phyloP scores from a whole-genome alignment of 2,329 filamentous ascomycete genomes.

The Nemania serpens region DNA sequence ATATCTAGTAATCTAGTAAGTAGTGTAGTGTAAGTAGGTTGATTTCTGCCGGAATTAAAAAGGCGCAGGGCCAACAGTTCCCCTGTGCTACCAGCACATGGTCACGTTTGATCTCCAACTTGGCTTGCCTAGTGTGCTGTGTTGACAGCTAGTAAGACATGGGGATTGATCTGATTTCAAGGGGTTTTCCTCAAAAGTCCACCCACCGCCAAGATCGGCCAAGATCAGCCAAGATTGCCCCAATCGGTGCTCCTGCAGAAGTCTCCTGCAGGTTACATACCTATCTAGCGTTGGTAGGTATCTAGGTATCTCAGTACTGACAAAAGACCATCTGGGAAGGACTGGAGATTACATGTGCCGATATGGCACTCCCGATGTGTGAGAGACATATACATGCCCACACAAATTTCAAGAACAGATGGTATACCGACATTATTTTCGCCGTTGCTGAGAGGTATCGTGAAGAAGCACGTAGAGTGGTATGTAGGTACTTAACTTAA shows the following conservation, averaged over 20 bases:
- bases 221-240: slow-evolving; percentile 14
- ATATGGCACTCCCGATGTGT: background rate
- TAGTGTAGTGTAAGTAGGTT: background rate
- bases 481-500: background rate
- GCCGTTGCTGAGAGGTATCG: background rate
- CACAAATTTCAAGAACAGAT: background rate
- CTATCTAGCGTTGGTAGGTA: background rate
- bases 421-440: background rate
- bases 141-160: slow-evolving; percentile 8
- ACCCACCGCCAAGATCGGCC: slow-evolving; percentile 9
- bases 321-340: background rate
- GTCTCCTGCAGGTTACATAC: slow-evolving; percentile 27
- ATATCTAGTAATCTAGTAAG: too few species aligned
- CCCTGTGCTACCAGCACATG: background rate
- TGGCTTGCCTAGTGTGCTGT: slow-evolving; percentile 1
- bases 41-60: slow-evolving; percentile 25
- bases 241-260: slow-evolving; percentile 28
- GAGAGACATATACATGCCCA: slow-evolving; percentile 9
- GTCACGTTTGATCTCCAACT: slow-evolving; percentile 23
- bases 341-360: slow-evolving; percentile 5
- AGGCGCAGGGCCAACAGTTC: slow-evolving; percentile 9
- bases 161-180: slow-evolving; percentile 2
- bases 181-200: background rate
- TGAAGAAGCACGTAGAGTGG: background rate
- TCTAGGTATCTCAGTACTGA: background rate